Percentiles rank a stretch among this genome's conserved stretches.
Evolutionary conservation across 495 filamentous ascomycete species (phyloP).

Genomic region (Penicillium chermesinum): DNA sequence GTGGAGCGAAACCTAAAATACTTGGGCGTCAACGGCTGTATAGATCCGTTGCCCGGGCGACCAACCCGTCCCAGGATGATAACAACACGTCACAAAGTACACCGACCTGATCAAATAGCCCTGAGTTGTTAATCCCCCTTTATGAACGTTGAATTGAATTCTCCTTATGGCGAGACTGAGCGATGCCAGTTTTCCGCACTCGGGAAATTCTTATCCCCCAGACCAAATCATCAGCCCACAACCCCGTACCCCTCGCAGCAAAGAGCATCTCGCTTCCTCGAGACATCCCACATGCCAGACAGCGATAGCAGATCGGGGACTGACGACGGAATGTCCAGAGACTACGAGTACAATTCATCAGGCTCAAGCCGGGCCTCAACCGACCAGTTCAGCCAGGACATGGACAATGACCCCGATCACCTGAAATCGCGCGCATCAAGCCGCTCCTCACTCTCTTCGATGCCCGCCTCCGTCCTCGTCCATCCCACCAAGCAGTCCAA

Average conservation of each 20-base stretch:
- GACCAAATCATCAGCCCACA: slow-evolving; percentile 24
- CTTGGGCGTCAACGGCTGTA: slow-evolving; percentile 1
- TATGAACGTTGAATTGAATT: neutral
- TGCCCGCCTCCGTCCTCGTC: slow-evolving; percentile 35
- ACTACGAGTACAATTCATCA: slow-evolving; percentile 35
- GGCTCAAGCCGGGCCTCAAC: slow-evolving; percentile 31
- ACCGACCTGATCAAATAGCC: neutral
- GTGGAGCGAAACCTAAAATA: neutral
- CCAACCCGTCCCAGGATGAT: slow-evolving; percentile 5
- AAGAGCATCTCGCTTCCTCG: slow-evolving; percentile 19
- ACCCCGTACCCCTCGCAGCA: slow-evolving; percentile 14
- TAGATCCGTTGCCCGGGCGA: slow-evolving; percentile 4
- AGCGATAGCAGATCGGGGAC: slow-evolving; percentile 14
- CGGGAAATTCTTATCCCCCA: slow-evolving; percentile 7
- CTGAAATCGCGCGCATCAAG: slow-evolving; percentile 37
- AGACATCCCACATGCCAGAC: slow-evolving; percentile 15
- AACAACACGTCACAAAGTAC: neutral
- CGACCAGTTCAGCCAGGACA: slow-evolving; percentile 25
- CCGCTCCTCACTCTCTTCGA: slow-evolving; percentile 40
- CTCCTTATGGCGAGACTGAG: slow-evolving; percentile 18
- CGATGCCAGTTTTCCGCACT: slow-evolving; percentile 9
- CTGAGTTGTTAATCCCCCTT: slow-evolving; percentile 1
- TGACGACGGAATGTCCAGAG: slow-evolving; percentile 19
- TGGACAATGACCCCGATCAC: slow-evolving; percentile 29
- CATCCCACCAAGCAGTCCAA: slow-evolving; percentile 25